phyloP scores from a whole-genome alignment of 768 basidiomycete species.

The Lactifluus piperatus region DNA sequence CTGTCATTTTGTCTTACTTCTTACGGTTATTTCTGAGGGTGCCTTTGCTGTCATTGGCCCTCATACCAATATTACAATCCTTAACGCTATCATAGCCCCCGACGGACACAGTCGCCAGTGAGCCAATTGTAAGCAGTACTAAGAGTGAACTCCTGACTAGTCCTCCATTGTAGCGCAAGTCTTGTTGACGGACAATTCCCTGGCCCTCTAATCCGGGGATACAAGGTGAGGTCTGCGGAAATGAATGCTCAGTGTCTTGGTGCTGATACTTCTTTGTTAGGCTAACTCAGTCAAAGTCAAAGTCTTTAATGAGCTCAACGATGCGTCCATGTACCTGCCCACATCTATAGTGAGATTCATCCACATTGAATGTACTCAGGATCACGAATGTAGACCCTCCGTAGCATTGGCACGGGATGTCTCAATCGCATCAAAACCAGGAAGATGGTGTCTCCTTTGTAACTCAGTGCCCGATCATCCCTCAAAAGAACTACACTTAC shows the following conservation, averaged over 20 bases:
- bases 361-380: not conserved
- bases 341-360: slow-evolving; percentile 37
- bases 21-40: not conserved
- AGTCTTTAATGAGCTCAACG: slow-evolving; percentile 35
- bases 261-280: not conserved
- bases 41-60: slow-evolving; percentile 21
- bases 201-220: slow-evolving; percentile 8
- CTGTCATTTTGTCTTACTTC: not conserved
- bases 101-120: slow-evolving; percentile 23
- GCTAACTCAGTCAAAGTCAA: slow-evolving; percentile 24
- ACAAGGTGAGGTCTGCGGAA: not conserved
- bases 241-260: not conserved
- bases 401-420: slow-evolving; percentile 50
- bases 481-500: slow-evolving; percentile 35
- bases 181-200: slow-evolving; percentile 5
- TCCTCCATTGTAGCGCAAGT: not conserved
- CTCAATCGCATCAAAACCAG: slow-evolving; percentile 33
- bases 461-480: slow-evolving; percentile 39
- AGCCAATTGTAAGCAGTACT: not conserved
- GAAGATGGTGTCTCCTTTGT: slow-evolving; percentile 36
- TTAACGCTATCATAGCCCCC: slow-evolving; percentile 18
- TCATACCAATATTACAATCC: slow-evolving; percentile 16
- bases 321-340: slow-evolving; percentile 36
- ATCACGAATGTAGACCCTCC: not conserved
- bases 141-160: not conserved